Evolutionary conservation across 129 eudicot species (phyloP), one percentile per base, ranked within the genome.

Genomic region (Flaveria sonorensis): DNA sequence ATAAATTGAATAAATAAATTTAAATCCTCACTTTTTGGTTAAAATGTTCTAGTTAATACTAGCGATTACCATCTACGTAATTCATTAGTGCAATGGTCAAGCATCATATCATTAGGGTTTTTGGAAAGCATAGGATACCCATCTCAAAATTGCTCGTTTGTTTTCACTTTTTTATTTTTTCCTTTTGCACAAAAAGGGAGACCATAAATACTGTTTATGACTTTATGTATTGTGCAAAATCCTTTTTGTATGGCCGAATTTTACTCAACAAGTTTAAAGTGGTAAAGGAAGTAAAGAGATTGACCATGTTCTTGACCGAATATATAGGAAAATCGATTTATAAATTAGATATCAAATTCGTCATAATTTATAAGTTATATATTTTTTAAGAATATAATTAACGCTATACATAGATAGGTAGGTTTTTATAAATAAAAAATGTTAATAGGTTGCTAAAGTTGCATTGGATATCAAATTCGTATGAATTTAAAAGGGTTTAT

Each of bases 11-110:
- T 36, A 36, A 36, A 36, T 36, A 36, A 36, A 36, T 36, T 36
- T 36, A 36, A 36, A 36, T 36, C 40, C 40, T 36, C 0, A 36
- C 40, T 36, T 36, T 36, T 36, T 36, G 40, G 40, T 36, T 36
- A 1, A 36, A 36, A 36, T 36, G 50, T 45, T 11, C 50, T 45
- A 9, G 50, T 56, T 18, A 8, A 55, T 55, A 55, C 28, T 19
- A 56, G 62, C 23, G 14, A n/a, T 67, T 10, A n/a, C 10, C 55
- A 16, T 51, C 10, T 7, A 46, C 23, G 16, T 80, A 67, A 72
- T 67, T 71, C 70, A 15, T 71, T 19, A 74, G 79, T 86, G 81
- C 85, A 83, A 86, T 63, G 86, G 87, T 83, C 89, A 83, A 86
- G 82, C 73, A 61, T 53, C 55, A 78, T 74, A 87, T 81, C 77